Evolutionary conservation across 148 eudicot species (phyloP).

Genomic region (Tetragonia tetragonoides): DNA sequence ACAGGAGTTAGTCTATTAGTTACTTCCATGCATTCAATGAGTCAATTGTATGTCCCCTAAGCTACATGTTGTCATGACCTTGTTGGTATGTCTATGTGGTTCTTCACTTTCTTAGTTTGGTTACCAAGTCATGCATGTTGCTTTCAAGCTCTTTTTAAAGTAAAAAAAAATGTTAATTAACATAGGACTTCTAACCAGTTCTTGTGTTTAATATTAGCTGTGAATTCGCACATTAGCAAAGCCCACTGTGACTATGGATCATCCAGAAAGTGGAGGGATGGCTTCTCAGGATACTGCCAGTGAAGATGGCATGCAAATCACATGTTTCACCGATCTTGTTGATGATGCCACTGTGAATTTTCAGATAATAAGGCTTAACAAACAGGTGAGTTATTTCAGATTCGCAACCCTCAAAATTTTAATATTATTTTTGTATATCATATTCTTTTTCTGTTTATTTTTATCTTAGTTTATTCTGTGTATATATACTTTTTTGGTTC

Average conservation of each 20-base stretch:
- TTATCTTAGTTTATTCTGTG: neutral
- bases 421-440: too few species aligned
- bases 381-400: slow-evolving; percentile 29
- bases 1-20: neutral
- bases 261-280: slow-evolving; percentile 16
- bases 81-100: neutral
- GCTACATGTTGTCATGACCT: neutral
- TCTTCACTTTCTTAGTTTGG: neutral
- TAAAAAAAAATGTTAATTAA: neutral
- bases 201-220: neutral
- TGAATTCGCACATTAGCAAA: slow-evolving; percentile 15
- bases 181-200: neutral
- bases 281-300: slow-evolving; percentile 17
- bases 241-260: slow-evolving; percentile 23
- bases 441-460: too few species aligned
- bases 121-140: slow-evolving; percentile 1
- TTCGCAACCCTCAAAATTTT: too few species aligned
- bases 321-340: slow-evolving; percentile 29
- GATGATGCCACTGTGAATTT: slow-evolving; percentile 34
- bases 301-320: slow-evolving; percentile 28
- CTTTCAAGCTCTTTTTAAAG: neutral
- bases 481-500: neutral
- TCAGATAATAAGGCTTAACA: slow-evolving; percentile 37
- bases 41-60: neutral
- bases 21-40: neutral